Evolutionary conservation across 768 basidiomycete genomes (phyloP), one percentile per base, ranked within the genome.

Genomic region (Clitopilus hobsonii): DNA sequence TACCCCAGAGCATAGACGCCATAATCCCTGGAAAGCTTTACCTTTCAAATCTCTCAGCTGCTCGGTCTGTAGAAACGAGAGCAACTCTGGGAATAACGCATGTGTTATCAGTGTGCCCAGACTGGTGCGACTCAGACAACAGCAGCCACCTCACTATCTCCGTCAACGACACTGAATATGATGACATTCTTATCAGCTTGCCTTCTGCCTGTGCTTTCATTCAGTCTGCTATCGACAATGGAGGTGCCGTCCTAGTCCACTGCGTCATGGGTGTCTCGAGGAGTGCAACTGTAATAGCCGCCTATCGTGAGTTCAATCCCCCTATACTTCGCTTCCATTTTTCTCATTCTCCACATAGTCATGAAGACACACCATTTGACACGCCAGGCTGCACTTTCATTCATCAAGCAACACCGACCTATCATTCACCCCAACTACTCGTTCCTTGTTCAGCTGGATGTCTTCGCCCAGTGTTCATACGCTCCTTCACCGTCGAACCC

Each of bases 211-310:
- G 84, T 61, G 66, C 62, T 13, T 91, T 88, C 65, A 88, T 91
- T 26, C 75, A 85, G 59, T 57, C 72, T 20, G 85, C 88, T 3
- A 59, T 90, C 36, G 65, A 70, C 7, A 32, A 63, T 1, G 77
- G 78, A 23, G 86, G 86, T 0, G 75, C 71, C 47, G 80, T 89
- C 5, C 76, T 90, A 8, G 83, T 89, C 13, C 88, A 90, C 58
- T 89, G 88, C 63, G 72, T 83, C 8, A 85, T 88, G 81, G 89
- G 88, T 5, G 69, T 89, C 6, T 90, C 85, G 0, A 74, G 88
- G 57, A 88, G 86, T 58, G 72, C 81, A 32, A 83, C 87, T 7
- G 78, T 81, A 23, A 72, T 84, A 23, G 78, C 77, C 50, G 82
- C 81, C 14, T 84, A 78, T 63, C 64, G 79, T 82, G 64, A 68